Base-by-base conservation (phyloP, 148 eudicot genomes). In the Amaranthus hypochondriacus region DNA sequence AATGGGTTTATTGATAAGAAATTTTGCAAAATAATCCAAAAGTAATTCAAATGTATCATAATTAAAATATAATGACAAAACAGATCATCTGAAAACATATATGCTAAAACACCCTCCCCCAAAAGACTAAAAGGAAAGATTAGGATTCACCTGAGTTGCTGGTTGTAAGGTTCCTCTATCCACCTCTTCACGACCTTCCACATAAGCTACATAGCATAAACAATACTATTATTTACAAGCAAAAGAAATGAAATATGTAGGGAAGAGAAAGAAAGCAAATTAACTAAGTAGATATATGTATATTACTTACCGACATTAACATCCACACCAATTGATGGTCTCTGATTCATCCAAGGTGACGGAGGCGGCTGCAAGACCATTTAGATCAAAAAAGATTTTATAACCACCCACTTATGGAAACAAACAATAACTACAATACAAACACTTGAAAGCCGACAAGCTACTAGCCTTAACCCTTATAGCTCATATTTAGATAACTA, bases 241-340 rank as follows among this genome's bases (percentile, higher is more conserved):
- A 53, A 43, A 78, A 46, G 59, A 54, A 13, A 6, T 9, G 48
- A 69, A 43, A 14, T 28, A 9, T 6, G 43, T 12, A 6, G 7
- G 57, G 43, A 51, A 57, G 47, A 48, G 57, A 66, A 18, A 78
- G 54, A n/a, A 68, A 18, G 39, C 55, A 82, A 39, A 50, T 73
- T 68, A 3, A 48, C 14, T 10, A 28, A 1, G 39, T 28, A 28
- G 39, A 28, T 28, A 28, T 28, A 28, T 28, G 39, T 28, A 28
- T 62, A 71, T 67, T 74, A 83, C 98, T 83, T 83, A 91, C 97
- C 98, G 73, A 89, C 93, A 80, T 94, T 91, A 74, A 94, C 97
- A 74, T 89, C 97, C 49, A 86, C 89, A 50, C 81, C 79, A 52
- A 83, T 79, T 51, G 87, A 68, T 62, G 90, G 86, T 88, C 96